Base-by-base conservation (phyloP, 2,329 filamentous ascomycete species). In the Colletotrichum sp. region DNA sequence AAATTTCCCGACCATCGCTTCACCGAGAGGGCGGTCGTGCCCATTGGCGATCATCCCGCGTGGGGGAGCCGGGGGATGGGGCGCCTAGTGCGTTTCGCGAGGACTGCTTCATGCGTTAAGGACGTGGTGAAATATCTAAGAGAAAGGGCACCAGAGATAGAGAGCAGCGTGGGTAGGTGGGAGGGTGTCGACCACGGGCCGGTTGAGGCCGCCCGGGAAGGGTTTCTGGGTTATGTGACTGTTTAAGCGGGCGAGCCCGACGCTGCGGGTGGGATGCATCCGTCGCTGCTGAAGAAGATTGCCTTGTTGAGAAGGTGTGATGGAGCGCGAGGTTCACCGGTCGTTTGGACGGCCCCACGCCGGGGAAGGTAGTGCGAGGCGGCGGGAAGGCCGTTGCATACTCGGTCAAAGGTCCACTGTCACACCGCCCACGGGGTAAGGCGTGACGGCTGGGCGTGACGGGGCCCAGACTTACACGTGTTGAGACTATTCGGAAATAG, bases 21-120 rank as follows among this genome's bases (percentile, higher is more conserved):
- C 69, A 67, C 73, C 73, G 57, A 67, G 63, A 43, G 63, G n/a
- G 16, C 30, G 73, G 73, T 63, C 69, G 55, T 36, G 48, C 52
- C 43, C 32, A 63, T 55, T 21, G 72, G 39, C 39, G 39, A 67
- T 67, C 69, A 67, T 67, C 70, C 73, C 69, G 63, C 73, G 73
- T 72, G 69, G 63, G 73, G 63, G 55, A 15, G 18, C n/a, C 34
- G 12, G 67, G 32, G 61, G 60, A 36, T 36, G 12, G 24, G 28
- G 18, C 18, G 9, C 16, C 24, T 34, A 67, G 21, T 60, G 48
- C 8, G 61, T 55, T 28, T 48, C 43, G 52, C n/a, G 28, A 10
- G 67, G n/a, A 30, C 15, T 52, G 24, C 24, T 66, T 34, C 36
- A 66, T 32, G 63, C 34, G 24, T 66, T 26, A 48, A 48, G 26